Base-by-base conservation (phyloP, 768 basidiomycete genomes). In the Mrakia blollopis region DNA sequence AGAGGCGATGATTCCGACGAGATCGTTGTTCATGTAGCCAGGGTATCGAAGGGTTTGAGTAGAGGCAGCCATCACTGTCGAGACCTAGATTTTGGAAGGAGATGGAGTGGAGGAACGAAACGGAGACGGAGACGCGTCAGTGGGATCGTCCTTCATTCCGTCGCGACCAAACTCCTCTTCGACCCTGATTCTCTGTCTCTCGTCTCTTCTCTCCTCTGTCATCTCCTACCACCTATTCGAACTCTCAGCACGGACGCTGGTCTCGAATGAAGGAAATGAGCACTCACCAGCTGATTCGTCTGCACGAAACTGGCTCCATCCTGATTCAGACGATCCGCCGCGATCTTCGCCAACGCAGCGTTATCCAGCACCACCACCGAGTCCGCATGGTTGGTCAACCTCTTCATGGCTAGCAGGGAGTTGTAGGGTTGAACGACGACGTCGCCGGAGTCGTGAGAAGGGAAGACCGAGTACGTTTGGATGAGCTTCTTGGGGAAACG, bases 381-480 rank as follows among this genome's bases (percentile, higher is more conserved):
- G 83, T 99, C 97, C 0, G 97, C 97, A 80, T 97, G 93, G 82
- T 98, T 94, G 10, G 93, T 92, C 50, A 99, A 86, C 16, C 97
- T 89, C 83, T 97, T 97, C 72, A 98, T 87, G 3, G 97, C 93
- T 25, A 98, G 86, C 70, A 99, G 84, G 0, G 93, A 93, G 83
- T 99, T 99, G 85, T 99, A 99, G 7, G 97, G 97, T 82, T 98
- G 97, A 9, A 99, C 97, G 72, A 99, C 95, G 75, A 99, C 95
- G 80, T 98, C 97, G 16, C 73, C 65, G 9, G 60, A 74, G 60
- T 92, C 89, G 16, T 91, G 89, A 80, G 96, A 94, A 2, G 97
- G 97, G 80, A 99, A 99, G 75, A 99, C 96, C 62, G 95, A 98
- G 84, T 99, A 98, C 8, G 97, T 99, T 82, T 99, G 97, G 63